These are phyloP conservation scores for Dunaliella primolecta DNA, from an alignment of 139 green algal species.

Conservation along the genomic window DNA sequence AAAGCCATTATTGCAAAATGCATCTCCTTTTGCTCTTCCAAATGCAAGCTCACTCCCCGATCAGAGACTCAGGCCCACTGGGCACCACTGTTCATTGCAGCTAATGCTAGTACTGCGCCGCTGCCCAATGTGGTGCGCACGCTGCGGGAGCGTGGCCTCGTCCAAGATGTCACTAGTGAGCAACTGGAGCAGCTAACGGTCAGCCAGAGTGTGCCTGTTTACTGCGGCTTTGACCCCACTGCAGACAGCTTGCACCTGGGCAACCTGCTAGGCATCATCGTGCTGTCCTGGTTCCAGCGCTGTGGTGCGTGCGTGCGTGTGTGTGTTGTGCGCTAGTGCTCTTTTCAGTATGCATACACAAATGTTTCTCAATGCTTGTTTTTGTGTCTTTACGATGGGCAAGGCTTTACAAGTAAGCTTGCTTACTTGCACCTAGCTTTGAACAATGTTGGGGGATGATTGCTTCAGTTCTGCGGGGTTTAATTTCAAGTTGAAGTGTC, in stretches of 20 bases:
- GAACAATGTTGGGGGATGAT: too few relatives aligned
- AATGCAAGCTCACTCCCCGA: too few relatives aligned
- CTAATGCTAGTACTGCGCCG: not conserved
- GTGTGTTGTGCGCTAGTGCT: constrained; percentile 19
- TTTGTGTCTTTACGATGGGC: constrained; percentile 39
- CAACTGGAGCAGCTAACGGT: constrained; percentile 59
- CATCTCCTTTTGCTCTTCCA: too few relatives aligned
- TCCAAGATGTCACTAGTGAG: constrained; percentile 70
- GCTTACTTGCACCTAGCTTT: too few relatives aligned
- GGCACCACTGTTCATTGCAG: too few relatives aligned
- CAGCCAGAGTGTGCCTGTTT: constrained; percentile 64
- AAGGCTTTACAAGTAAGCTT: not conserved
- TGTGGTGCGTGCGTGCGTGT: constrained; percentile 24
- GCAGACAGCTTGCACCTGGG: constrained; percentile 89
- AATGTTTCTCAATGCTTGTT: not conserved
- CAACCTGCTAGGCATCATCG: constrained; percentile 97
- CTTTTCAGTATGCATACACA: not conserved
- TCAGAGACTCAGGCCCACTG: too few relatives aligned
- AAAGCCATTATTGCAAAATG: too few relatives aligned
- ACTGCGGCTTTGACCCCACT: constrained; percentile 98
- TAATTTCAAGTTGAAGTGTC: too few relatives aligned
- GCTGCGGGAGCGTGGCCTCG: constrained; percentile 74
- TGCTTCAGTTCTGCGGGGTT: too few relatives aligned
- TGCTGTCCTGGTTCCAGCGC: constrained; percentile 93
- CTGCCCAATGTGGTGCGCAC: constrained; percentile 34